Conservation (phyloP, 257 asterid genomes). For the Orobanche coerulescens region DNA sequence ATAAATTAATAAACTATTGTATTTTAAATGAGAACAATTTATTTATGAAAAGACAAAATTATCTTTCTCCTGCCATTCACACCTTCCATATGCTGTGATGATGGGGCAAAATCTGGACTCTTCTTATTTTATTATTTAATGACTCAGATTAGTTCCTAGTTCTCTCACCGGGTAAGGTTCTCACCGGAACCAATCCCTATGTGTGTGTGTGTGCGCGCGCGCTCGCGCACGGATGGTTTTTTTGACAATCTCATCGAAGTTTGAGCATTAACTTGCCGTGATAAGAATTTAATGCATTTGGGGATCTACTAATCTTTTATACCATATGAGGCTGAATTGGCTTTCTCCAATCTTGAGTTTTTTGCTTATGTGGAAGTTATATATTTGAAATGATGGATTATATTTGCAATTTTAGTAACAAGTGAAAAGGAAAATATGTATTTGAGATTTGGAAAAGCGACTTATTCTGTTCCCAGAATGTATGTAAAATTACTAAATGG, state of each 20-base stretch:
- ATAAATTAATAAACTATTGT: too few relatives aligned
- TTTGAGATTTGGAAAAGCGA: background rate
- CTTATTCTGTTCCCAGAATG: background rate
- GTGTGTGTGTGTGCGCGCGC: too few relatives aligned
- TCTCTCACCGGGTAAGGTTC: too few relatives aligned
- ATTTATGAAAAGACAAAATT: too few relatives aligned
- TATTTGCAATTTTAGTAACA: background rate
- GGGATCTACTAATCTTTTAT: background rate
- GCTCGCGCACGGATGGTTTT: too few relatives aligned
- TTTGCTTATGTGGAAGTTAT: background rate
- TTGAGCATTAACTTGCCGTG: background rate
- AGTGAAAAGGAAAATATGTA: background rate
- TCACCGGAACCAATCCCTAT: too few relatives aligned
- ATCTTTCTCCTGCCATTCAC: too few relatives aligned
- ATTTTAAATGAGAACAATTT: too few relatives aligned
- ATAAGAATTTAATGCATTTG: background rate
- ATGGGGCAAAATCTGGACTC: too few relatives aligned
- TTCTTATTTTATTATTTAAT: too few relatives aligned
- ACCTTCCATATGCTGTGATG: too few relatives aligned
- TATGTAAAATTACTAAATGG: background rate
- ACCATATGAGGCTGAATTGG: background rate
- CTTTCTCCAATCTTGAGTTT: background rate
- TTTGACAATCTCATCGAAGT: background rate
- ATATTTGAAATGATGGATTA: background rate
- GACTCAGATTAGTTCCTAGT: too few relatives aligned